Percentiles rank a stretch among this genome's conserved stretches.
Evolutionary conservation across 768 basidiomycete species (phyloP).

Genomic region (Boletales sp.): DNA sequence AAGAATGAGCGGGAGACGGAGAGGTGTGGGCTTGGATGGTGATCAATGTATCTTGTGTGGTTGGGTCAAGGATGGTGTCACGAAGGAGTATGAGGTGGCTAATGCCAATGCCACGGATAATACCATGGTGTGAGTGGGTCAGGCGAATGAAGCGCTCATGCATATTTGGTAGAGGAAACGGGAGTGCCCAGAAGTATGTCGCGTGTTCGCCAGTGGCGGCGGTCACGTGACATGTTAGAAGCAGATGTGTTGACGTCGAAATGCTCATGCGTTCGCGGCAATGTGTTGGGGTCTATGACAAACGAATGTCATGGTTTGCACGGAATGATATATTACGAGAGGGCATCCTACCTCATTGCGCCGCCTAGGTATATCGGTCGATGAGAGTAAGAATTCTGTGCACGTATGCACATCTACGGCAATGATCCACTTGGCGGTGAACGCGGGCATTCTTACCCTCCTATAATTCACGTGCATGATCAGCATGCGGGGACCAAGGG

Average conservation of each 20-base stretch:
- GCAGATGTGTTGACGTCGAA: slow-evolving; percentile 21
- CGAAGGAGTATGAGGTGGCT: slow-evolving; percentile 3
- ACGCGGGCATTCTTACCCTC: too few relatives aligned
- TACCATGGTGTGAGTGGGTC: slow-evolving; percentile 7
- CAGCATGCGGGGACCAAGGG: too few relatives aligned
- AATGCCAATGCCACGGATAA: slow-evolving; percentile 1
- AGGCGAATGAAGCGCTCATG: background rate
- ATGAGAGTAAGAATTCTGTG: too few relatives aligned
- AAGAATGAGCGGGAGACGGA: background rate
- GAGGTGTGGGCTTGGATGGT: background rate
- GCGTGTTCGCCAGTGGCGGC: background rate
- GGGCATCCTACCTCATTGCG: too few relatives aligned
- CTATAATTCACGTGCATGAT: too few relatives aligned
- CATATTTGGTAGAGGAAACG: slow-evolving; percentile 3
- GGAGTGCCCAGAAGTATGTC: slow-evolving; percentile 11
- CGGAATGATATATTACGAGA: too few relatives aligned
- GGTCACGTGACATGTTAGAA: slow-evolving; percentile 5
- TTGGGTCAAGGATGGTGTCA: slow-evolving; percentile 6
- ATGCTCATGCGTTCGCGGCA: background rate
- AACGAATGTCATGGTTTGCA: too few relatives aligned
- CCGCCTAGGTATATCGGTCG: too few relatives aligned
- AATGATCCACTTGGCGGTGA: too few relatives aligned
- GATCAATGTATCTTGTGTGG: slow-evolving; percentile 10
- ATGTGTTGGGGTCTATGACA: too few relatives aligned
- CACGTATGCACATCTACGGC: too few relatives aligned